Base-by-base conservation (phyloP, 768 basidiomycete species). In the Myochromella boudieri region DNA sequence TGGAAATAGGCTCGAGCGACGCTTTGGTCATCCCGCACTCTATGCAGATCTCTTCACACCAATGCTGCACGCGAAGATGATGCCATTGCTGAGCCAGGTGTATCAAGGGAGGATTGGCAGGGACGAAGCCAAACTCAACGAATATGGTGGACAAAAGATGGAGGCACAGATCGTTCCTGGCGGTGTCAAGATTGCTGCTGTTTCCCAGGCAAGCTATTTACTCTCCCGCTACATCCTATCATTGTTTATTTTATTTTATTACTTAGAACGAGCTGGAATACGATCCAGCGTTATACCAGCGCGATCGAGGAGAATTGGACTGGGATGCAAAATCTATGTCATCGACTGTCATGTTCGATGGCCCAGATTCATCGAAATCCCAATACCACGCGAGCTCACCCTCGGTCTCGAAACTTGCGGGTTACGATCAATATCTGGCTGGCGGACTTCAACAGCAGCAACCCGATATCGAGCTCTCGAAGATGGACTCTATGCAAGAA, bases 11-110 rank as follows among this genome's bases (percentile, higher is more conserved):
- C 80, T 98, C 24, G 85, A 85, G 69, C 92, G 85, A 62, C 85
- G 95, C 22, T 99, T 98, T 68, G 90, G 95, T 1, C 97, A 99
- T 63, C 95, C 97, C 1, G 89, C 94, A 12, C 74, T 99, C 37
- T 82, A 93, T 55, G 68, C 79, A 10, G 91, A 95, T 43, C 75
- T 95, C 37, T 90, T 94, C 68, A 91, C 90, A 4, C 91, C 88
- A 0, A 88, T 91, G 87, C 64, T 93, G 41, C 91, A 91, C 56
- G 82, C 85, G 52, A 85, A 83, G 65, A 87, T 91, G 87, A 84
- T 89, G 79, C 84, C 78, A 6, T 69, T 93, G 18, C 71, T 93
- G 17, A 66, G 72, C 27, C 79, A 91, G 50, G 87, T 93, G 21
- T 93, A 91, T 60, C 68, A 76, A 31, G 91, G 91, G 55, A 85